Percentiles rank a stretch among this genome's conserved stretches.
Conservation (phyloP, 495 filamentous ascomycete genomes). For the Hyaloscypha hepaticicola region DNA sequence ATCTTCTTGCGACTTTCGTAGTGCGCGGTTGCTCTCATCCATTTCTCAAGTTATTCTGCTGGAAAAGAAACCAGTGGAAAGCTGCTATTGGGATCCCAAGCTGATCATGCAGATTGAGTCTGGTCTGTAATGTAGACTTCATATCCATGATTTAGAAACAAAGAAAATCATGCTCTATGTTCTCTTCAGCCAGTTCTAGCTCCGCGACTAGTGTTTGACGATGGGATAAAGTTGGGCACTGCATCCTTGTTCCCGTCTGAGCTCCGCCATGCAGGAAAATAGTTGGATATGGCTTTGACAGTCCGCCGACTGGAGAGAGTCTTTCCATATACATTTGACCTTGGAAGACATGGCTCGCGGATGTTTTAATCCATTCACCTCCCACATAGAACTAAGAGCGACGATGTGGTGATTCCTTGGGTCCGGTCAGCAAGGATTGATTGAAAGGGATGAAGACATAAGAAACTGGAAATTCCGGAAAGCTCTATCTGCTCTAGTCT, state of each 20-base stretch:
- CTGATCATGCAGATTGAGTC: conserved; percentile 39
- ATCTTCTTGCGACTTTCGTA: conserved; percentile 42
- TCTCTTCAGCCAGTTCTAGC: conserved; percentile 48
- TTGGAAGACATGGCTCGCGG: conserved; percentile 40
- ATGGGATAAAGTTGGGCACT: conserved; percentile 29
- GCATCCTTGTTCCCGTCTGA: conserved; percentile 53
- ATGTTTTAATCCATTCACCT: conserved; percentile 41
- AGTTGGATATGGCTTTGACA: conserved; percentile 41
- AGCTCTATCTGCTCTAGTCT: too few relatives aligned
- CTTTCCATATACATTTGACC: conserved; percentile 60
- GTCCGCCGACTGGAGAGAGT: conserved; percentile 38
- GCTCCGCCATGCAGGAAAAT: conserved; percentile 53
- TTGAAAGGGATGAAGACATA: too few relatives aligned
- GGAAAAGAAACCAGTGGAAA: conserved; percentile 18
- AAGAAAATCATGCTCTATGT: conserved; percentile 53
- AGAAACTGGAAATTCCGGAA: too few relatives aligned
- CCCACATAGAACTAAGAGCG: conserved; percentile 48
- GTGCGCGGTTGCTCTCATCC: conserved; percentile 42
- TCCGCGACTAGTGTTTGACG: neutral
- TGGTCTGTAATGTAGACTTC: conserved; percentile 47
- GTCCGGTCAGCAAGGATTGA: neutral
- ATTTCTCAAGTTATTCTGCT: conserved; percentile 25
- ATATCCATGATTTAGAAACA: conserved; percentile 48
- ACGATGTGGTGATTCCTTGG: neutral
- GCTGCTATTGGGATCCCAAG: conserved; percentile 23